phyloP scores from a whole-genome alignment of 2,329 filamentous ascomycete genomes.

The Trichoderma sp. region DNA sequence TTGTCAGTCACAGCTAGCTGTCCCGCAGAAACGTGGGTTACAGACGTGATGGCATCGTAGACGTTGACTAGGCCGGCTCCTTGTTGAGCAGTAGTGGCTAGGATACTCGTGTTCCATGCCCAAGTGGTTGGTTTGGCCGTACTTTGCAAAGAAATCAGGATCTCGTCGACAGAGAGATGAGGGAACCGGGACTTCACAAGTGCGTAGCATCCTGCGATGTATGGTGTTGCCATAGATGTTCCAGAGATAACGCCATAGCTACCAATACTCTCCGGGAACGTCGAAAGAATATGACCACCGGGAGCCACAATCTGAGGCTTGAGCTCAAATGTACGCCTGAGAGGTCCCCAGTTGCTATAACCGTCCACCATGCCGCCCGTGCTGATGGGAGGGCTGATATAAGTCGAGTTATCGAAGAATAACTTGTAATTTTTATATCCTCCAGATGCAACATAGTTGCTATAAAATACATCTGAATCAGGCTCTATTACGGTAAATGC shows the following conservation, averaged over 20 bases:
- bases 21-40: background rate
- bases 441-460: background rate
- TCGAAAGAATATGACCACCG: background rate
- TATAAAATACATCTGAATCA: background rate
- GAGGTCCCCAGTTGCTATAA: background rate
- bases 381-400: background rate
- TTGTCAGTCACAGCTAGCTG: background rate
- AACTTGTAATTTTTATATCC: background rate
- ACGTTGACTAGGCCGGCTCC: background rate
- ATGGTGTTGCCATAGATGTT: slow-evolving; percentile 4
- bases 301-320: background rate
- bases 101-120: background rate
- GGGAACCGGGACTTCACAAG: background rate
- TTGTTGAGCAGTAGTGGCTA: background rate
- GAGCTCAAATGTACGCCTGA: background rate
- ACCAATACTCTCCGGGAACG: background rate
- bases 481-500: background rate
- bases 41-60: background rate
- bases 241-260: slow-evolving; percentile 1
- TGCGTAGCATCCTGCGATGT: background rate
- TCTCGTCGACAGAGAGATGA: background rate
- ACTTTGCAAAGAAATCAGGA: background rate
- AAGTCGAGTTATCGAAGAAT: background rate
- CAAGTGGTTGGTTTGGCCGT: background rate
- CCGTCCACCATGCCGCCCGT: background rate